phyloP scores from a whole-genome alignment of 1,284 basidiomycete species.

The Cutaneotrichosporon sp. region DNA sequence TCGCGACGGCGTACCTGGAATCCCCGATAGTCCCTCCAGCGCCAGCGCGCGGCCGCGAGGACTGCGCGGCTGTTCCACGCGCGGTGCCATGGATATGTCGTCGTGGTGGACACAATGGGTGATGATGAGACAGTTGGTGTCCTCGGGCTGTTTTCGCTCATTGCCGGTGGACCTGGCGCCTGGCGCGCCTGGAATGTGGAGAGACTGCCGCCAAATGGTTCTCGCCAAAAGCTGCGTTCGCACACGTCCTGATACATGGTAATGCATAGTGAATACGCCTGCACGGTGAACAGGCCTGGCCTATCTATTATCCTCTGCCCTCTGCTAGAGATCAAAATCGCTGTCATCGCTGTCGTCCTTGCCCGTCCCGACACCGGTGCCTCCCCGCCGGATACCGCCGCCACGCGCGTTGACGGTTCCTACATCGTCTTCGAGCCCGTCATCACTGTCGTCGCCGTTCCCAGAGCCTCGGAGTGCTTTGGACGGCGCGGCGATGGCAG shows the following conservation, averaged over 20 bases:
- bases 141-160: no score
- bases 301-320: no score
- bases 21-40: background rate
- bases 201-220: no score
- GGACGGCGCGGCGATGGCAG: conserved; percentile 40
- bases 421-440: conserved; percentile 28
- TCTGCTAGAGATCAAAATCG: conserved; percentile 41
- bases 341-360: conserved; percentile 29
- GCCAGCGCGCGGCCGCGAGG: background rate
- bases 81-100: background rate
- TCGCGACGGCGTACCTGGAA: background rate
- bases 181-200: no score
- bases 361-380: conserved; percentile 17
- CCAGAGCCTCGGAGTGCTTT: conserved; percentile 16
- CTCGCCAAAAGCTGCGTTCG: no score
- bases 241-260: no score
- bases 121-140: no score
- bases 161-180: no score
- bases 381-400: conserved; percentile 31
- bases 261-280: no score
- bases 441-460: conserved; percentile 8
- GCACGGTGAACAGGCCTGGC: no score
- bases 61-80: background rate
- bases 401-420: conserved; percentile 35
- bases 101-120: background rate